A percentile compares a stretch with the other conserved stretches of the same genome.
These are phyloP conservation scores for Tympanopsis confertula DNA, from an alignment of 2,329 filamentous ascomycete species.

Conservation along the genomic window DNA sequence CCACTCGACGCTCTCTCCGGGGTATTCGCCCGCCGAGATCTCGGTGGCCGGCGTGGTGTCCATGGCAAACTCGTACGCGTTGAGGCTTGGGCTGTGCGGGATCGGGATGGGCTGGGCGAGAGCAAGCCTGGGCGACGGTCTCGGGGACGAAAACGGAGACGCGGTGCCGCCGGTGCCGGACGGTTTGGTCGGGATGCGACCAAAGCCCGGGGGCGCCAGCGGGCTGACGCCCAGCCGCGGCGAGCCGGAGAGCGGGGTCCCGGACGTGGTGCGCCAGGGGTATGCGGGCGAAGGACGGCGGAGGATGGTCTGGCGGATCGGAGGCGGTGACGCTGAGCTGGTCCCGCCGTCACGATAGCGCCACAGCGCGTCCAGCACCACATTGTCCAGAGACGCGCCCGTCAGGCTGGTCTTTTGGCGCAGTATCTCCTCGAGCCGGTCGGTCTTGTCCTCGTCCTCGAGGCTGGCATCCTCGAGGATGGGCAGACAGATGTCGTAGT, in stretches of 20 bases:
- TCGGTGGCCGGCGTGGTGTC: slow-evolving; percentile 72
- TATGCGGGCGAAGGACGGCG: slow-evolving; percentile 80
- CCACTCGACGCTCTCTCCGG: slow-evolving; percentile 94
- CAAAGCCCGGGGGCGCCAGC: slow-evolving; percentile 73
- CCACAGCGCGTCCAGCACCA: slow-evolving; percentile 83
- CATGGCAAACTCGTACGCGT: slow-evolving; percentile 85
- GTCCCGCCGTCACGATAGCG: slow-evolving; percentile 61
- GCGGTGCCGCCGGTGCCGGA: slow-evolving; percentile 44
- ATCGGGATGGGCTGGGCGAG: slow-evolving; percentile 73
- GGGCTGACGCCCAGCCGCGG: slow-evolving; percentile 72
- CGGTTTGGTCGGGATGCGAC: slow-evolving; percentile 65
- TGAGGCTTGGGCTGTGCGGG: slow-evolving; percentile 84
- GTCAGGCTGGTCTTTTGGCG: slow-evolving; percentile 65
- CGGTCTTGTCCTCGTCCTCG: slow-evolving; percentile 91
- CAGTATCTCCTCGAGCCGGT: slow-evolving; percentile 77
- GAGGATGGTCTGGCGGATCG: slow-evolving; percentile 78
- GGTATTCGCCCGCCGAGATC: slow-evolving; percentile 71
- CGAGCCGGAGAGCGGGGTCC: slow-evolving; percentile 72
- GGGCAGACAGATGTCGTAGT: slow-evolving; percentile 83
- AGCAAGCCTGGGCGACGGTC: slow-evolving; percentile 81
- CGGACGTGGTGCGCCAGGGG: slow-evolving; percentile 67
- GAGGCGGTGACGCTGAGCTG: slow-evolving; percentile 62
- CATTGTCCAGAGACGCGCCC: slow-evolving; percentile 74
- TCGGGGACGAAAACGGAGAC: slow-evolving; percentile 87
- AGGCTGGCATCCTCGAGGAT: slow-evolving; percentile 71